Evolutionary conservation across 768 basidiomycete genomes (phyloP), one percentile per base, ranked within the genome.

Genomic region (Pleurotus ostreatus): DNA sequence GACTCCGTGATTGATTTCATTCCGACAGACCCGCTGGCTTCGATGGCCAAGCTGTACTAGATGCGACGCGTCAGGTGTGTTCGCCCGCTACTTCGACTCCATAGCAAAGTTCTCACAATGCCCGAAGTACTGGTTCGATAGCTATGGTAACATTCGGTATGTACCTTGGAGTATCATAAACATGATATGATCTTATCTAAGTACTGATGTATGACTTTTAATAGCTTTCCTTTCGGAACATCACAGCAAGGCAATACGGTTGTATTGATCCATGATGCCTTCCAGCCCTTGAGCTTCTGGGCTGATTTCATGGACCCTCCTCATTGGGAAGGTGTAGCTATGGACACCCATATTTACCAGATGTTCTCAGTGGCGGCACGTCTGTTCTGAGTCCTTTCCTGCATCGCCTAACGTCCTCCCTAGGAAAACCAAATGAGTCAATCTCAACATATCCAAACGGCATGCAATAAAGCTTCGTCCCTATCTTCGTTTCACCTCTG

Each of bases 301-400:
- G 65, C 70, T 39, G 81, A 82, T 16, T 89, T 86, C 58, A 74
- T 83, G 76, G 70, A 75, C 3, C 47, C 68, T n/a, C 79, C 82
- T 0, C 57, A 73, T 38, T 87, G 60, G 56, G 64, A 84, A 40
- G 87, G 88, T 9, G 91, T 91, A 16, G 80, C 85, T 20, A 81
- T 93, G 73, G 90, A 91, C 67, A 89, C 86, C 34, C 89, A 91
- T 64, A 81, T 86, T 52, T 91, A 91, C 63, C 87, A 89, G 63
- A 79, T 91, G 69, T 91, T 91, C 72, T 80, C 78, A 18, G 62
- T 78, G 38, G 66, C 72, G 16, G 87, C 86, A 62, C 66, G 82
- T 66, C 30, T 20, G 46, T 52, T 5, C 51, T 16, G 38, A 30
- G 11, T 18, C 41, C 53, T 11, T 40, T 46, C 48, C 38, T 39